phyloP scores from a whole-genome alignment of 768 basidiomycete species.

The Kwoniella newhampshirensis region DNA sequence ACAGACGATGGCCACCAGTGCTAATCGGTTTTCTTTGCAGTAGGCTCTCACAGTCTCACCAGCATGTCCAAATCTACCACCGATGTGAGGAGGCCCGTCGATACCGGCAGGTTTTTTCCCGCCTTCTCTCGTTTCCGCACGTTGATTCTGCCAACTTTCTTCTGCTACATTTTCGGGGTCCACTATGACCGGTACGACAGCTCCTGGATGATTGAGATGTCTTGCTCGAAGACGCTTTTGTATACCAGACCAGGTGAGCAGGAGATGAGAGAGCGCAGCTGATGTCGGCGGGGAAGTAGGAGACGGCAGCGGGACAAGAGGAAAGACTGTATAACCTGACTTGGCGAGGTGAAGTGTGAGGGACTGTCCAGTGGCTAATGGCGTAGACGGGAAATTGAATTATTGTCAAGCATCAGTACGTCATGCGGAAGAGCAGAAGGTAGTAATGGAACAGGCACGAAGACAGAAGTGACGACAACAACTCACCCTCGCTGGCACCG shows the following conservation, averaged over 20 bases:
- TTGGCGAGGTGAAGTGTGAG: constrained; percentile 39
- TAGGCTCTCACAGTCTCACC: constrained; percentile 43
- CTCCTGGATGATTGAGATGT: constrained; percentile 32
- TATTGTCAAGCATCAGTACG: neutral
- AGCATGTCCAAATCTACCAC: constrained; percentile 31
- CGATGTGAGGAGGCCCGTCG: neutral
- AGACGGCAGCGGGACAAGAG: constrained; percentile 37
- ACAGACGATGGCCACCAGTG: constrained; percentile 36
- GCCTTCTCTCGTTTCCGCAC: neutral
- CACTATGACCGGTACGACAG: constrained; percentile 37
- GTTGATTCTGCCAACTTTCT: neutral
- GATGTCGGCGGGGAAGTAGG: constrained; percentile 36
- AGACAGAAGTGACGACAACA: neutral
- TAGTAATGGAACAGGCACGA: neutral
- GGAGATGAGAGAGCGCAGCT: constrained; percentile 27
- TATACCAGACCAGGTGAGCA: constrained; percentile 34
- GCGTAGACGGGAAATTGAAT: neutral
- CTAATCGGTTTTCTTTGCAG: constrained; percentile 31
- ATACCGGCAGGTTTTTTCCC: neutral
- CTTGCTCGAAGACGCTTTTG: constrained; percentile 35
- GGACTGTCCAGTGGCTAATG: constrained; percentile 35
- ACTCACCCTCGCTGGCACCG: constrained; percentile 38
- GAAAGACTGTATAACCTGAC: constrained; percentile 45
- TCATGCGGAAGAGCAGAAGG: neutral
- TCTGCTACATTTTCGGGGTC: constrained; percentile 26